Conservation (phyloP, 1,284 basidiomycete genomes). For the Meripilus lineatus region DNA sequence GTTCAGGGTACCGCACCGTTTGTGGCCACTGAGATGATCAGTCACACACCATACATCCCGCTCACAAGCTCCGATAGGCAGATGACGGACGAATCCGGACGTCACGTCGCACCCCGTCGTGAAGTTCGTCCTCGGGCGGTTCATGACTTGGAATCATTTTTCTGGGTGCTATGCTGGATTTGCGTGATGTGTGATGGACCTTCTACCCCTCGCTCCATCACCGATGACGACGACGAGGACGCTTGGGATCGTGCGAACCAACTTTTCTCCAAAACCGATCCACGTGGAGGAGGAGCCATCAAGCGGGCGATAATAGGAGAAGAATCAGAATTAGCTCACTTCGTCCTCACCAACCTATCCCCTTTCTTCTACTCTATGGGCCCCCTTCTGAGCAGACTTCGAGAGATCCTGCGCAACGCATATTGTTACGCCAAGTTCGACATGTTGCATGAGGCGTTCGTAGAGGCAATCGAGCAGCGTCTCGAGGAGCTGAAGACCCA, state of each 20-base stretch:
- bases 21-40: neutral
- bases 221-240: neutral
- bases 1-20: neutral
- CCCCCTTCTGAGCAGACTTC: neutral
- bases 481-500: neutral
- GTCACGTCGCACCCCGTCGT: neutral
- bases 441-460: neutral
- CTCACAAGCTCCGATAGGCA: too few relatives aligned
- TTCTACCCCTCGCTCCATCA: neutral
- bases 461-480: neutral
- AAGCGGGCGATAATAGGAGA: too few relatives aligned
- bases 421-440: neutral
- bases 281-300: too few relatives aligned
- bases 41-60: too few relatives aligned
- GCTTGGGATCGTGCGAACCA: too few relatives aligned
- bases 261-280: too few relatives aligned
- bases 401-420: neutral
- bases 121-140: neutral
- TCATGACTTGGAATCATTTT: neutral
- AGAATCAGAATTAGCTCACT: too few relatives aligned
- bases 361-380: neutral
- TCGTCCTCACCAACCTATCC: too few relatives aligned
- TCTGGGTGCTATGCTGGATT: neutral
- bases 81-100: too few relatives aligned
- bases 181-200: neutral